Conservation (phyloP, 2,329 filamentous ascomycete species). For the Fusarium cicatricum region DNA sequence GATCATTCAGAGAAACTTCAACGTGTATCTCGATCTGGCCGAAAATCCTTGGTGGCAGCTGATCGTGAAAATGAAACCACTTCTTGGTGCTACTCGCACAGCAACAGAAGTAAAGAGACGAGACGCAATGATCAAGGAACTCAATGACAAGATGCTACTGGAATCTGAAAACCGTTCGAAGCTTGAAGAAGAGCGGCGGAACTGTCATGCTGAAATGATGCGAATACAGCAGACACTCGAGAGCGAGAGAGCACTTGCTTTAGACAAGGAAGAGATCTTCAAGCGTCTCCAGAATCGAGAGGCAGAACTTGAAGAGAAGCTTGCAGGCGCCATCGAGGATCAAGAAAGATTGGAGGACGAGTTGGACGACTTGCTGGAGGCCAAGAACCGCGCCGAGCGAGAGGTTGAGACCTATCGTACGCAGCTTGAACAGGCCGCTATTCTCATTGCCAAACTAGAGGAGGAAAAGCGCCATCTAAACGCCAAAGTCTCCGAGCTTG, state of each 20-base stretch:
- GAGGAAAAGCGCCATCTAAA: constrained; percentile 82
- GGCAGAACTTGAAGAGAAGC: constrained; percentile 89
- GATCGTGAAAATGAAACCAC: constrained; percentile 91
- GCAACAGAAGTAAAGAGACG: constrained; percentile 94
- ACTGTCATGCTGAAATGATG: constrained; percentile 85
- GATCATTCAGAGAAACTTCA: constrained; percentile 94
- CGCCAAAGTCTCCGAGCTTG: constrained; percentile 72
- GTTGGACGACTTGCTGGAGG: constrained; percentile 85
- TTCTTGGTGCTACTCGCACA: constrained; percentile 90
- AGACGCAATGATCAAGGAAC: constrained; percentile 89
- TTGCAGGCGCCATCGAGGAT: constrained; percentile 90
- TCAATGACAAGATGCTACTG: constrained; percentile 83
- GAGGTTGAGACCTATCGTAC: constrained; percentile 80
- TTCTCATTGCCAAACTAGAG: constrained; percentile 86
- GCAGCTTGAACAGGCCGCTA: constrained; percentile 90
- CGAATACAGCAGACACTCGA: constrained; percentile 94
- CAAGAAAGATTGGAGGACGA: constrained; percentile 95
- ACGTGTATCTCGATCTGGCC: constrained; percentile 87
- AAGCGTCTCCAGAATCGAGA: constrained; percentile 94
- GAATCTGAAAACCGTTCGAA: constrained; percentile 79
- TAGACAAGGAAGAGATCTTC: constrained; percentile 99
- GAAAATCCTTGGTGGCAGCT: constrained; percentile 98
- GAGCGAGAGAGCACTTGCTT: constrained; percentile 90
- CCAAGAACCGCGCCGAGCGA: constrained; percentile 88
- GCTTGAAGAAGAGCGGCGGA: constrained; percentile 89